A percentile compares a stretch with the other conserved stretches of the same genome.
Conservation (phyloP, 257 asterid genomes). For the Solanum clarkiae region DNA sequence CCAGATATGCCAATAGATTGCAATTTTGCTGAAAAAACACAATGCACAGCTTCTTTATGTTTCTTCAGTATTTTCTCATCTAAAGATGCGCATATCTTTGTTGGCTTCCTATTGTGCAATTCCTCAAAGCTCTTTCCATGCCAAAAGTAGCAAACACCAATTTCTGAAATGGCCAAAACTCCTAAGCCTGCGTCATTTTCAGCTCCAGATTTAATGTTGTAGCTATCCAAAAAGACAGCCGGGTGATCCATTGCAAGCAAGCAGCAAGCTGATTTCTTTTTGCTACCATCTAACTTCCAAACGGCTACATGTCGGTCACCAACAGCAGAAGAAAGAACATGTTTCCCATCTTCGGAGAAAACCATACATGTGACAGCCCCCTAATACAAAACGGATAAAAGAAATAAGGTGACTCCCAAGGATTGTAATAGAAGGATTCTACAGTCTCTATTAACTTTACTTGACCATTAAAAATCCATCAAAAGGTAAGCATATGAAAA, state of each 20-base stretch:
- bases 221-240: constrained; percentile 69
- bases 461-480: neutral
- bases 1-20: constrained; percentile 39
- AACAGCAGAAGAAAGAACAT: constrained; percentile 64
- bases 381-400: constrained; percentile 20
- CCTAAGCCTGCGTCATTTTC: constrained; percentile 41
- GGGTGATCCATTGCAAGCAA: constrained; percentile 87
- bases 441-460: neutral
- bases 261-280: constrained; percentile 51
- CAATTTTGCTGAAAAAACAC: constrained; percentile 70
- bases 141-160: constrained; percentile 87
- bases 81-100: constrained; percentile 41
- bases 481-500: neutral
- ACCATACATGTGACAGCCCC: constrained; percentile 70
- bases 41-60: constrained; percentile 42
- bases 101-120: constrained; percentile 47
- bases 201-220: constrained; percentile 15
- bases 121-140: constrained; percentile 55
- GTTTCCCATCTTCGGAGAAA: constrained; percentile 75
- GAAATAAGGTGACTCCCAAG: neutral
- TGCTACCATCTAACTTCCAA: constrained; percentile 70
- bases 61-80: constrained; percentile 41
- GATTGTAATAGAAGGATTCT: neutral
- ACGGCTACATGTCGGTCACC: constrained; percentile 73
- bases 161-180: constrained; percentile 79